Conservation (phyloP, 2,329 filamentous ascomycete genomes). For the Zasmidium cellare region DNA sequence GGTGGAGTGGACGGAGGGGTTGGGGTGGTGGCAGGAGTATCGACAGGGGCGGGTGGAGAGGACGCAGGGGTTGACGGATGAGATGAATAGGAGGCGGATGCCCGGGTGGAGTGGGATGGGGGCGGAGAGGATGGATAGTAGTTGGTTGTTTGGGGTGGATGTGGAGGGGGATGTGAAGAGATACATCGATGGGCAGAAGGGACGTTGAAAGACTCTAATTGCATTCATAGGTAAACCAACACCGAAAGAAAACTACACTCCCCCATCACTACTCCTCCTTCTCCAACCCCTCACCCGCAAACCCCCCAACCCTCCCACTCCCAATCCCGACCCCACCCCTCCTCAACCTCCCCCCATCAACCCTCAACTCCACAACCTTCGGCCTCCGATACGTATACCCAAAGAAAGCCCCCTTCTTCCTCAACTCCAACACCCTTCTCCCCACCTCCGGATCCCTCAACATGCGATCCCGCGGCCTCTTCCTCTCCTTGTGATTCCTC, state of each 20-base stretch:
- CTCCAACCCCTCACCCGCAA: conserved; percentile 27
- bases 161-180: not conserved
- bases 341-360: conserved; percentile 14
- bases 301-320: conserved; percentile 17
- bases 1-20: not conserved
- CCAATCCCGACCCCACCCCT: conserved; percentile 13
- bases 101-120: conserved; percentile 5
- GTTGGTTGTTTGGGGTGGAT: conserved; percentile 6
- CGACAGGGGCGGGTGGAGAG: not conserved
- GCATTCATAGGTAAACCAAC: too few species aligned
- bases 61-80: not conserved
- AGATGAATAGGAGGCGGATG: conserved; percentile 2
- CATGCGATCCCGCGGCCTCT: conserved; percentile 79
- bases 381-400: conserved; percentile 79
- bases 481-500: conserved; percentile 62
- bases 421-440: conserved; percentile 70
- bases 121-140: conserved; percentile 2
- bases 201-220: too few species aligned
- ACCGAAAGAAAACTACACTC: not conserved
- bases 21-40: conserved; percentile 7
- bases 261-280: not conserved
- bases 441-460: conserved; percentile 71
- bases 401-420: conserved; percentile 80
- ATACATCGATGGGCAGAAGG: not conserved
- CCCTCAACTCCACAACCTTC: conserved; percentile 26